Base-by-base conservation (phyloP, 257 asterid genomes). In the Craterostigma plantagineum region DNA sequence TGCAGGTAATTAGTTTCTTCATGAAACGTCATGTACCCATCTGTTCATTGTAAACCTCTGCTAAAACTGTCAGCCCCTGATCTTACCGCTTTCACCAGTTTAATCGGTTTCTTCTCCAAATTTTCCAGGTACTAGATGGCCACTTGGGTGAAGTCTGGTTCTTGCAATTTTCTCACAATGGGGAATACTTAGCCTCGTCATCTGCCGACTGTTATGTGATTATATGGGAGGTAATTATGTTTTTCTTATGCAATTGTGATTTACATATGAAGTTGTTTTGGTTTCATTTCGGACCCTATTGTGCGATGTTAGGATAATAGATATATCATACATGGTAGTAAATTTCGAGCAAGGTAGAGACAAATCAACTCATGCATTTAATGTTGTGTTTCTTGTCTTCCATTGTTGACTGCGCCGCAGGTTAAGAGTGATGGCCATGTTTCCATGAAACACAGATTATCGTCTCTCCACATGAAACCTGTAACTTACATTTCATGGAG, bases 121-220 rank as follows among this genome's bases (percentile, higher is more conserved):
- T 39, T 27, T 55, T 68, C 78, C 85, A 78, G 97, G 72, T 79
- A 60, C 63, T 86, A 70, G 50, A 51, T 58, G 93, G 81, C 65
- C 72, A 53, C 30, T 2, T 23, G 52, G 69, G 76, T 64, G 97
- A 86, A 73, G 95, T 87, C 43, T 82, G 95, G 98, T 82, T 75
- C 39, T 85, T 87, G 55, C 98, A 82, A 64, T 87, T 87, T 64
- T 79, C 95, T 23, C 65, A 73, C 67, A 61, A 62, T 38, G 93
- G 95, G 50, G 71, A 70, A 34, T 76, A 69, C 62, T 65, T 83
- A 61, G 95, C 95, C 4, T 76, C 95, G 14, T 76, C 93, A 59
- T 83, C 95, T 43, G 66, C 79, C 53, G 95, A 83, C 65, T 69
- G 91, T 64, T 76, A 83, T 4, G 87, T 91, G 57, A 76, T 76